A percentile compares a stretch with the other conserved stretches of the same genome.
Conservation (phyloP, 1,139 yeast species). For the Pichia sorboxylosa region DNA sequence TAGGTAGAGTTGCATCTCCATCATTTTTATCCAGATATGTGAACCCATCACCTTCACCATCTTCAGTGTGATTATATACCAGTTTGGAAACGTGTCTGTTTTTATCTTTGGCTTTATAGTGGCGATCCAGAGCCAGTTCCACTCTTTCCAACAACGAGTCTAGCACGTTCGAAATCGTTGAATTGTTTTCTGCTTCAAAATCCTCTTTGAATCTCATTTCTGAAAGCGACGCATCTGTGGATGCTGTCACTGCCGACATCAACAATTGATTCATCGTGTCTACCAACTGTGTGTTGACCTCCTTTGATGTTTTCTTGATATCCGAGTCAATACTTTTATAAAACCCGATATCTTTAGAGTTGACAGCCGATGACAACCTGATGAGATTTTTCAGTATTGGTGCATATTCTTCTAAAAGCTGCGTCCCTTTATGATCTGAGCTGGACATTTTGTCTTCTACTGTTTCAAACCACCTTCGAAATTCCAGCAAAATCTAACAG, state of each 20-base stretch:
- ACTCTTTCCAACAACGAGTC: constrained; percentile 68
- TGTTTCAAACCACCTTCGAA: too few species aligned
- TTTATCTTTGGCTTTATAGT: constrained; percentile 17
- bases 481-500: too few species aligned
- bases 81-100: neutral
- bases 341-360: constrained; percentile 73
- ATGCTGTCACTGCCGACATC: constrained; percentile 28
- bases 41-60: constrained; percentile 17
- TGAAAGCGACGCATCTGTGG: constrained; percentile 9
- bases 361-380: constrained; percentile 60
- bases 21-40: constrained; percentile 41
- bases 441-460: too few species aligned
- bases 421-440: too few species aligned
- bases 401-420: constrained; percentile 16
- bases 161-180: constrained; percentile 44
- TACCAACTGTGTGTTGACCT: constrained; percentile 5
- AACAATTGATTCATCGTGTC: constrained; percentile 42
- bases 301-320: constrained; percentile 28
- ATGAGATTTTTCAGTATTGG: constrained; percentile 44
- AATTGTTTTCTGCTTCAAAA: constrained; percentile 45
- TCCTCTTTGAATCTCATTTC: constrained; percentile 25
- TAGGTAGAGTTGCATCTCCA: constrained; percentile 13
- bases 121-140: constrained; percentile 51
- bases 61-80: too few species aligned
- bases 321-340: constrained; percentile 53